A percentile compares a stretch with the other conserved stretches of the same genome.
Conservation (phyloP, 768 basidiomycete species). For the Tylopilus sp. region DNA sequence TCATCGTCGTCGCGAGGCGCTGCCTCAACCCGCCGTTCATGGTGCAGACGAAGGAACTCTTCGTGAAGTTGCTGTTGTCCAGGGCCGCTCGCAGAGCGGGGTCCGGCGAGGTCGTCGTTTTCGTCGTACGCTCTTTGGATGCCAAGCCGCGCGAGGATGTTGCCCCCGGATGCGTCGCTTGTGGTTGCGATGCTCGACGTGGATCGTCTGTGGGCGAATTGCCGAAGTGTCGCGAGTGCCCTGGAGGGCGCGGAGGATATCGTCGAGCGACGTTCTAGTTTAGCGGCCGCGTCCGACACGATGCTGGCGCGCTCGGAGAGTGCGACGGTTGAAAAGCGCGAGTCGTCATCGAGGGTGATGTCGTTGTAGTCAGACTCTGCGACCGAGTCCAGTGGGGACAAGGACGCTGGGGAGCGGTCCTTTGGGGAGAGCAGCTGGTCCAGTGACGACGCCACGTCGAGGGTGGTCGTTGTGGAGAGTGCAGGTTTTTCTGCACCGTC, state of each 20-base stretch:
- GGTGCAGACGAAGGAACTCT: conserved; percentile 68
- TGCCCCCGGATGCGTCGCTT: conserved; percentile 39
- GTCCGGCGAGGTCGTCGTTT: conserved; percentile 31
- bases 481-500: conserved; percentile 13
- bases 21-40: conserved; percentile 45
- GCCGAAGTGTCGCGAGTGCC: conserved; percentile 20
- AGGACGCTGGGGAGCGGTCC: conserved; percentile 26
- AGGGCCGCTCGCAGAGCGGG: conserved; percentile 53
- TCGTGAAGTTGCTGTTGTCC: conserved; percentile 72
- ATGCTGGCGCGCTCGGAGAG: conserved; percentile 37
- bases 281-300: conserved; percentile 24
- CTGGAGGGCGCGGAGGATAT: conserved; percentile 25
- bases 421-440: conserved; percentile 53
- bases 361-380: conserved; percentile 66
- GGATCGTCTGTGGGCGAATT: conserved; percentile 55
- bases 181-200: conserved; percentile 50
- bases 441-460: conserved; percentile 28
- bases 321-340: conserved; percentile 50
- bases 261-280: conserved; percentile 29
- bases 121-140: conserved; percentile 43
- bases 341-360: conserved; percentile 42
- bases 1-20: conserved; percentile 31
- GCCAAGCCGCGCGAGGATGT: conserved; percentile 54
- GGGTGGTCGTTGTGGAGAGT: conserved; percentile 3
- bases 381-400: conserved; percentile 39